These are phyloP conservation scores for Lyophyllum shimeji DNA, from an alignment of 768 basidiomycete species.

Conservation along the genomic window DNA sequence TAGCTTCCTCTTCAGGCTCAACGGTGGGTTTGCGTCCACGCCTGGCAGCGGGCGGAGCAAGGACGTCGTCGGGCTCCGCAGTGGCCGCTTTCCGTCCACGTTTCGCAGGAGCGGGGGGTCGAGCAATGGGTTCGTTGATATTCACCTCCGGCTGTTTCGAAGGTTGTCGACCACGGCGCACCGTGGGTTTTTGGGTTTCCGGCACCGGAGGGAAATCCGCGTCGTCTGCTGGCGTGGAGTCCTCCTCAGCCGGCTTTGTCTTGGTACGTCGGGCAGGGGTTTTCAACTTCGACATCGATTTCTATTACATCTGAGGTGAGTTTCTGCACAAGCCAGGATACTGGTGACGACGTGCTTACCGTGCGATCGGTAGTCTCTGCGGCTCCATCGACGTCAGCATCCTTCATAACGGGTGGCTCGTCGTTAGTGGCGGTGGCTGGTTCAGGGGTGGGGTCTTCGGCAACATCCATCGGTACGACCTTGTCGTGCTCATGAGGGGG, in stretches of 20 bases:
- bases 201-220: neutral
- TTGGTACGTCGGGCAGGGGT: neutral
- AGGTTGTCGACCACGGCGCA: constrained; percentile 16
- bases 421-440: neutral
- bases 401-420: neutral
- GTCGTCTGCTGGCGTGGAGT: neutral
- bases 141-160: constrained; percentile 16
- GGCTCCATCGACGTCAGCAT: neutral
- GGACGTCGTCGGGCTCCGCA: constrained; percentile 22
- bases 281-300: constrained; percentile 7
- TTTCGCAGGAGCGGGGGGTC: constrained; percentile 9
- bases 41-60: constrained; percentile 6
- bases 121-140: neutral
- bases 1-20: constrained; percentile 10
- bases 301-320: neutral
- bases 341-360: neutral
- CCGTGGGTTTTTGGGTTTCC: neutral
- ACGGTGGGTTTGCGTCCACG: constrained; percentile 20
- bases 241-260: neutral
- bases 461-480: constrained; percentile 9
- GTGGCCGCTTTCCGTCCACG: constrained; percentile 18
- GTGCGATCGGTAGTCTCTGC: neutral
- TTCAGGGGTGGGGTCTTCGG: neutral
- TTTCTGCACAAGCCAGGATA: neutral
- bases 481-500: neutral